Conservation (phyloP, 2,329 filamentous ascomycete genomes). For the Penicillium glabrum region DNA sequence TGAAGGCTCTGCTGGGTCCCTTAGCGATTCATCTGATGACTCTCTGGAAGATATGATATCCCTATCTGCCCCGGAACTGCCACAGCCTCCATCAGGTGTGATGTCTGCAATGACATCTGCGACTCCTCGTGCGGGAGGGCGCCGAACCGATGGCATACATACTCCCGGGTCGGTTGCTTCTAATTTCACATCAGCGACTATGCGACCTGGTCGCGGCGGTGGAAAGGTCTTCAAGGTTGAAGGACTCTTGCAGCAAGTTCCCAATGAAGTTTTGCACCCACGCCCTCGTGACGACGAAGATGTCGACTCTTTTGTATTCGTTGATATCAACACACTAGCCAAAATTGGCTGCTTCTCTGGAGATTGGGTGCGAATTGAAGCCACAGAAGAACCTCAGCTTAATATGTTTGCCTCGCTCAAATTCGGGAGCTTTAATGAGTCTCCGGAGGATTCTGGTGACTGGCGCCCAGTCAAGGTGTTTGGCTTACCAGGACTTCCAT, state of each 20-base stretch:
- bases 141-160: constrained; percentile 69
- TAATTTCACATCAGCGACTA: constrained; percentile 79
- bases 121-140: constrained; percentile 73
- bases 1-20: constrained; percentile 46
- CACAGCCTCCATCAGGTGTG: constrained; percentile 74
- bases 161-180: constrained; percentile 90
- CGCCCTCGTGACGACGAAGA: constrained; percentile 83
- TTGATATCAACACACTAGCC: constrained; percentile 80
- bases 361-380: constrained; percentile 89
- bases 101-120: constrained; percentile 77
- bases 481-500: constrained; percentile 69
- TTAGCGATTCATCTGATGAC: constrained; percentile 85
- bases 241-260: constrained; percentile 69
- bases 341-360: constrained; percentile 96
- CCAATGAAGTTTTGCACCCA: constrained; percentile 78
- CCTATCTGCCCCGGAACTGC: constrained; percentile 73
- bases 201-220: constrained; percentile 68
- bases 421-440: constrained; percentile 50
- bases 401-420: constrained; percentile 63
- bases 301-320: constrained; percentile 81
- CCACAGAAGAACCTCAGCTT: constrained; percentile 66
- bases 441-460: constrained; percentile 61
- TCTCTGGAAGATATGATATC: constrained; percentile 93
- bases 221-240: constrained; percentile 84
- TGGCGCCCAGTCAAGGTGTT: constrained; percentile 90